Conservation (phyloP, 495 filamentous ascomycete genomes). For the Penicillium turbatum region DNA sequence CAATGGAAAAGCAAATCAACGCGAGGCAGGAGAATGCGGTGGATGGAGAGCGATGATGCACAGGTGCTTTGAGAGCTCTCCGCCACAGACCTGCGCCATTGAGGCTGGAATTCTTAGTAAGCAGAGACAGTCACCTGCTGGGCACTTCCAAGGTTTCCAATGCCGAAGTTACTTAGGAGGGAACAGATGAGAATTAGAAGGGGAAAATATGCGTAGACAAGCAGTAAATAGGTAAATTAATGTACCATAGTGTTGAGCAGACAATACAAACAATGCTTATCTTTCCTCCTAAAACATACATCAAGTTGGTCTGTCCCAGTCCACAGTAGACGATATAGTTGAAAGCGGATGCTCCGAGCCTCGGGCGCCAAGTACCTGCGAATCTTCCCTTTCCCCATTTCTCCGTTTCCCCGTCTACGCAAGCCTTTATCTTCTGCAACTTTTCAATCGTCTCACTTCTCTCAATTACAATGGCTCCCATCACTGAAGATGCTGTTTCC, state of each 20-base stretch:
- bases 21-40: constrained; percentile 6
- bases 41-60: constrained; percentile 24
- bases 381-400: constrained; percentile 35
- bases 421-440: constrained; percentile 17
- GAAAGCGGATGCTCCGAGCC: constrained; percentile 25
- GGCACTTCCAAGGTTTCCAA: not conserved
- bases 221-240: not conserved
- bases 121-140: not conserved
- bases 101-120: constrained; percentile 22
- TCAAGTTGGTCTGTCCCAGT: too few relatives aligned
- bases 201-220: not conserved
- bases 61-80: constrained; percentile 23
- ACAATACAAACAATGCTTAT: not conserved
- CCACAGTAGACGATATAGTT: too few relatives aligned
- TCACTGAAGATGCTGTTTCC: constrained; percentile 70
- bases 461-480: constrained; percentile 67
- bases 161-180: not conserved
- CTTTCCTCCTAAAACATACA: too few relatives aligned
- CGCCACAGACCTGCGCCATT: constrained; percentile 19
- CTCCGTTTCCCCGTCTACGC: constrained; percentile 19
- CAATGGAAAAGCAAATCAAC: constrained; percentile 4
- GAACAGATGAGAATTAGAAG: not conserved
- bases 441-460: constrained; percentile 20
- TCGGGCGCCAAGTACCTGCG: constrained; percentile 34
- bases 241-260: not conserved